phyloP scores from a whole-genome alignment of 441 rosid species.

The Syzygium malaccense region DNA sequence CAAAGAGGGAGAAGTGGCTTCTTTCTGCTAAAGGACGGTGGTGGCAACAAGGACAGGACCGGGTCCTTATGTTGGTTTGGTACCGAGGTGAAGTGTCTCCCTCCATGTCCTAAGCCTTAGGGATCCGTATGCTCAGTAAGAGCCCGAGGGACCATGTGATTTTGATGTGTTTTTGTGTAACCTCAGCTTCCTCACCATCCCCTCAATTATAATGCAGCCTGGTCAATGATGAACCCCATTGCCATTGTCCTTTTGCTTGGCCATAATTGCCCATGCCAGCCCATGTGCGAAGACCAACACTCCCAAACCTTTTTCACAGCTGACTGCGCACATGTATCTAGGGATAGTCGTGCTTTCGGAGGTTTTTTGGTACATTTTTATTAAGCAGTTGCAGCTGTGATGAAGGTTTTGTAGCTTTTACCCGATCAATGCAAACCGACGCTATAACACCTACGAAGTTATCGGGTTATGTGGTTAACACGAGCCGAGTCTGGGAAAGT shows the following conservation, averaged over 20 bases:
- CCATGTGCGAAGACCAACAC: background rate
- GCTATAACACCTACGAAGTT: too few relatives aligned
- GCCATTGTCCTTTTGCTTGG: background rate
- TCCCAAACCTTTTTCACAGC: background rate
- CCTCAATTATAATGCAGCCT: background rate
- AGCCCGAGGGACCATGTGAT: too few relatives aligned
- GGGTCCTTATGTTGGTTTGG: too few relatives aligned
- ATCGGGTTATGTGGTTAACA: too few relatives aligned
- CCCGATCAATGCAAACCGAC: too few relatives aligned
- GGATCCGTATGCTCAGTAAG: too few relatives aligned
- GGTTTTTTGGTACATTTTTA: background rate
- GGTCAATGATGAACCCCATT: background rate
- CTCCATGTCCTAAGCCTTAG: too few relatives aligned
- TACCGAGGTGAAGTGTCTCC: too few relatives aligned
- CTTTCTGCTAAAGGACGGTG: too few relatives aligned
- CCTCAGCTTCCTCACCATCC: background rate
- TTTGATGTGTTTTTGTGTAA: background rate
- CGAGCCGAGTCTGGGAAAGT: background rate
- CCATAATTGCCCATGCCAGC: background rate
- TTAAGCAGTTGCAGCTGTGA: background rate
- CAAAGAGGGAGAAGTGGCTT: too few relatives aligned
- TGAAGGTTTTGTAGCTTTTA: background rate
- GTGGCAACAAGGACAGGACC: too few relatives aligned
- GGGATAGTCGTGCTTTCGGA: background rate
- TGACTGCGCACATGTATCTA: background rate